Percentiles rank a stretch among this genome's conserved stretches.
Evolutionary conservation across 495 filamentous ascomycete species (phyloP).

Genomic region (Parathielavia hyrcaniae): DNA sequence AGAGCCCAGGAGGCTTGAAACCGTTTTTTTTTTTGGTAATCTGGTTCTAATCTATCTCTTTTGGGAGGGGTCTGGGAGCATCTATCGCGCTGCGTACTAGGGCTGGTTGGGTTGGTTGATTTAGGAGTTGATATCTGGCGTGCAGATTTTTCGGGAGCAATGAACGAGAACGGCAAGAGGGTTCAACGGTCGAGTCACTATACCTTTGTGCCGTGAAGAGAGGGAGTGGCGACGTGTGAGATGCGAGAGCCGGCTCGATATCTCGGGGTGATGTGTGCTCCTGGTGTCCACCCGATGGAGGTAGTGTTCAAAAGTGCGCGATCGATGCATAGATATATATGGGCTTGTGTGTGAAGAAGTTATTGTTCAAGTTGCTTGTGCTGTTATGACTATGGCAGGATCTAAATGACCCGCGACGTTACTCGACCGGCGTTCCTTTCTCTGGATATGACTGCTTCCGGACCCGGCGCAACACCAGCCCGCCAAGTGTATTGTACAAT

Average conservation of each 20-base stretch:
- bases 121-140: slow-evolving; percentile 11
- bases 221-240: background rate
- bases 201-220: background rate
- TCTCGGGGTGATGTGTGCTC: background rate
- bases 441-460: too few relatives aligned
- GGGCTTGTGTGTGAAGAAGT: background rate
- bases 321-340: too few relatives aligned
- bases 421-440: background rate
- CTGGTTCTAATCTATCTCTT: slow-evolving; percentile 37
- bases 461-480: too few relatives aligned
- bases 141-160: slow-evolving; percentile 1
- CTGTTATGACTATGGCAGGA: background rate
- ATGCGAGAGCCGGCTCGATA: background rate
- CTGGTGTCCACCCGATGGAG: background rate
- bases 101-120: slow-evolving; percentile 17
- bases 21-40: slow-evolving; percentile 32
- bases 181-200: background rate
- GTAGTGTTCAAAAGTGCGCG: background rate
- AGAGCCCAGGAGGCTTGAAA: slow-evolving; percentile 44
- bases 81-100: slow-evolving; percentile 16
- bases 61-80: slow-evolving; percentile 16
- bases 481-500: background rate
- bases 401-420: background rate
- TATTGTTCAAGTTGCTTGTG: background rate
- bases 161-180: slow-evolving; percentile 5